These are phyloP conservation scores for sweet orange (Citrus sinensis) DNA, from an alignment of 345 rosid genomes.

Conservation along the genomic window DNA sequence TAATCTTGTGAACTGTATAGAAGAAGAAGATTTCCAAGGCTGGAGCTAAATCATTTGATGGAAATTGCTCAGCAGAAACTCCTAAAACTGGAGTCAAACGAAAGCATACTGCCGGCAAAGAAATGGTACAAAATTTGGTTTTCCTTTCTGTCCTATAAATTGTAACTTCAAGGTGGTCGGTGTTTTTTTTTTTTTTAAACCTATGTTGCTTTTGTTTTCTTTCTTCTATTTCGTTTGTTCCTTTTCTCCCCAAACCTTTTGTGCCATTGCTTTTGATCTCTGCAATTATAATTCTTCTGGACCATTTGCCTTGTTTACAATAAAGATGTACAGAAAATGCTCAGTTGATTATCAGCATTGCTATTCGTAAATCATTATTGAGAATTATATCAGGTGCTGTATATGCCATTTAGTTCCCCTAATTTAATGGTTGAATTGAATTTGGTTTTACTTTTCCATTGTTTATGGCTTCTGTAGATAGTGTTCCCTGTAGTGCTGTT, in stretches of 20 bases:
- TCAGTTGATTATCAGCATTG: not conserved
- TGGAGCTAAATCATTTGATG: slow-evolving; percentile 25
- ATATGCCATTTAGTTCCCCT: not conserved
- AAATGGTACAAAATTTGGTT: slow-evolving; percentile 29
- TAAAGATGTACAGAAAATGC: not conserved
- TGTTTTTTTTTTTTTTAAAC: not conserved
- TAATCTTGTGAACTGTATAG: slow-evolving; percentile 26
- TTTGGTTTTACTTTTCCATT: not conserved
- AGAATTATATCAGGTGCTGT: not conserved
- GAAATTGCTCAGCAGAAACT: slow-evolving; percentile 23
- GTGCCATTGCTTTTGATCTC: not conserved
- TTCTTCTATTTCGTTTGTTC: not conserved
- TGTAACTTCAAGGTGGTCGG: not conserved
- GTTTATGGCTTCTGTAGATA: not conserved
- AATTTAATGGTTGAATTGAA: not conserved
- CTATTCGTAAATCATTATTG: not conserved
- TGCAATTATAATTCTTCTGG: not conserved
- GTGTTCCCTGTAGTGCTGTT: not conserved
- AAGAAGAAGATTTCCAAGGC: slow-evolving; percentile 23
- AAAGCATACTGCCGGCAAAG: slow-evolving; percentile 38
- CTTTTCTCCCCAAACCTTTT: not conserved
- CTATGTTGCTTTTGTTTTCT: not conserved
- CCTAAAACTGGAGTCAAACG: slow-evolving; percentile 35
- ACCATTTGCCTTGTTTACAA: not conserved
- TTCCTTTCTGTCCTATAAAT: not conserved